Percentiles rank a stretch among this genome's conserved stretches.
These are phyloP conservation scores for Lepraria neglecta DNA, from an alignment of 495 filamentous ascomycete genomes.

Conservation along the genomic window DNA sequence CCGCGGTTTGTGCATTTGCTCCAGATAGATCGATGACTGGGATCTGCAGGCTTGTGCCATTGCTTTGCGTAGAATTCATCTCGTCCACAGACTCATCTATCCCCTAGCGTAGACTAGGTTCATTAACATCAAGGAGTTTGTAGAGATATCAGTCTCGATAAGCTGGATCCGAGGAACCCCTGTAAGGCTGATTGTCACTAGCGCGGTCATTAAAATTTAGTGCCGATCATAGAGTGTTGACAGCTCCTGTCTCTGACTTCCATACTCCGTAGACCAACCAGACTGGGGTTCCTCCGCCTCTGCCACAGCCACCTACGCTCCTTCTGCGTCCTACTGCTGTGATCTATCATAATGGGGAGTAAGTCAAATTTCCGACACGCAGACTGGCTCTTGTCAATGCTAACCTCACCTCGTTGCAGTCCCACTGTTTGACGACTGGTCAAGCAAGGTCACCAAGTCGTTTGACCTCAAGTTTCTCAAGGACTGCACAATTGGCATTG, in stretches of 20 bases:
- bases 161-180: no score
- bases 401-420: conserved; percentile 37
- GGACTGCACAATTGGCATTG: conserved; percentile 70
- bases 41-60: conserved; percentile 40
- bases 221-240: neutral
- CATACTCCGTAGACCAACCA: neutral
- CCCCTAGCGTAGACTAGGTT: neutral
- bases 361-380: neutral
- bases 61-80: neutral
- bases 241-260: neutral
- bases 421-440: conserved; percentile 56
- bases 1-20: conserved; percentile 52
- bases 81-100: no score
- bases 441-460: conserved; percentile 42
- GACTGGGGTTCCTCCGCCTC: neutral
- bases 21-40: conserved; percentile 75
- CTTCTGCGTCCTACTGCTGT: neutral
- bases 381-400: neutral
- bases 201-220: neutral
- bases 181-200: conserved; percentile 7
- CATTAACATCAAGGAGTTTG: neutral
- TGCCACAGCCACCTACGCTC: neutral
- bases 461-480: conserved; percentile 59
- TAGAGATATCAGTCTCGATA: neutral
- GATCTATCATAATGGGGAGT: conserved; percentile 18